Percentiles rank a stretch among this genome's conserved stretches.
These are phyloP conservation scores for Dentipellis fragilis DNA, from an alignment of 768 basidiomycete species.

Conservation along the genomic window DNA sequence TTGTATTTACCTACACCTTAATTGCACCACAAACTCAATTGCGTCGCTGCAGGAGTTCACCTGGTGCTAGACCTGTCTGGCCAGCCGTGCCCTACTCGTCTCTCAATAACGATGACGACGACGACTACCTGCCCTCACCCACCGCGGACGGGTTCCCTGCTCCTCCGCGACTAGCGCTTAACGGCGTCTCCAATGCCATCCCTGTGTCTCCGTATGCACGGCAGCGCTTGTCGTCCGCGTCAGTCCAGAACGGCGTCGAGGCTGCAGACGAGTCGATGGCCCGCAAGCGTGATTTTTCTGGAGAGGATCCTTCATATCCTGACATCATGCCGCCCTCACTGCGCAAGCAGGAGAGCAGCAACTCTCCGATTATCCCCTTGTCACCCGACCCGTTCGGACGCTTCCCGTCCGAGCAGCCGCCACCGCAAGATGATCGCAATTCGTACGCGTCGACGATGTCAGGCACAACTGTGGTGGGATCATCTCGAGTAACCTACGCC, in stretches of 20 bases:
- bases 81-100: slow-evolving; percentile 37
- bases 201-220: slow-evolving; percentile 31
- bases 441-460: slow-evolving; percentile 2
- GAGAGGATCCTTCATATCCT: slow-evolving; percentile 40
- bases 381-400: slow-evolving; percentile 79
- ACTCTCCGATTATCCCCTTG: slow-evolving; percentile 67
- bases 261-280: slow-evolving; percentile 33
- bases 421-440: background rate
- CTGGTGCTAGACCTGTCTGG: slow-evolving; percentile 20
- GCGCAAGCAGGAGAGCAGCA: slow-evolving; percentile 18
- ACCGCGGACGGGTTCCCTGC: slow-evolving; percentile 29
- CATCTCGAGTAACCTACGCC: slow-evolving; percentile 1
- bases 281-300: slow-evolving; percentile 33
- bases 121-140: background rate
- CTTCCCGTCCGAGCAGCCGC: slow-evolving; percentile 36
- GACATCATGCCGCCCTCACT: slow-evolving; percentile 23
- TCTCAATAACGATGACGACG: slow-evolving; percentile 15
- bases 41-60: background rate
- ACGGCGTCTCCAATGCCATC: slow-evolving; percentile 55
- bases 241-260: slow-evolving; percentile 28
- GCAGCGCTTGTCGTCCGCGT: slow-evolving; percentile 16
- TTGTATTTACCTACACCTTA: background rate
- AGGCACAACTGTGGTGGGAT: background rate
- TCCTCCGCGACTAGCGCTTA: slow-evolving; percentile 57
- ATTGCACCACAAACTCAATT: background rate